phyloP scores from a whole-genome alignment of 78 protist genomes.

The Dictyostelium brefeldianum region DNA sequence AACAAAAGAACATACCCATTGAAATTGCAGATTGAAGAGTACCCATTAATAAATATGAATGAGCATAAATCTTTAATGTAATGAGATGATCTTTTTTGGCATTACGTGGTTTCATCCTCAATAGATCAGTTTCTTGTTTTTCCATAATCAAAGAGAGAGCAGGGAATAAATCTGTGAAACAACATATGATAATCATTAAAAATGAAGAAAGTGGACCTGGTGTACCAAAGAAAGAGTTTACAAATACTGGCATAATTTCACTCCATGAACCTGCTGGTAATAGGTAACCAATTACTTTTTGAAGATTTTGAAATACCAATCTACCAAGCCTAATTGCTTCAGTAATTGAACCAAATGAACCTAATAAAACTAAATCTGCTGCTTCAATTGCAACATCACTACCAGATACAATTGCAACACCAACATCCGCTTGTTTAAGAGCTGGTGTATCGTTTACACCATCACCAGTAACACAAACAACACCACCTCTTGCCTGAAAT shows the following conservation, averaged over 20 bases:
- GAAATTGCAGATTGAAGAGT: slow-evolving; percentile 43
- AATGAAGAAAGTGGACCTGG: slow-evolving; percentile 92
- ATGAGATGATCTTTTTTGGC: slow-evolving; percentile 36
- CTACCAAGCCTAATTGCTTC: slow-evolving; percentile 97
- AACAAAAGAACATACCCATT: slow-evolving; percentile 37
- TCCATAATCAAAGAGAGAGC: slow-evolving; percentile 82
- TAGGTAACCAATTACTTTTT: slow-evolving; percentile 51
- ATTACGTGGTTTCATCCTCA: slow-evolving; percentile 47
- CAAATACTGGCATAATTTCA: slow-evolving; percentile 93
- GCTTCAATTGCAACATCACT: slow-evolving; percentile 90
- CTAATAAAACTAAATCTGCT: slow-evolving; percentile 93
- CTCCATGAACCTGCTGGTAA: slow-evolving; percentile 89
- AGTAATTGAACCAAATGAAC: slow-evolving; percentile 94
- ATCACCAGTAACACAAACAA: slow-evolving; percentile 98
- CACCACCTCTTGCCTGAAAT: slow-evolving; percentile 82
- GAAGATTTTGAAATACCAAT: slow-evolving; percentile 4
- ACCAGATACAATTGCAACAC: slow-evolving; percentile 98
- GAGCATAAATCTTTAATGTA: slow-evolving; percentile 13
- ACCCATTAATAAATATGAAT: slow-evolving; percentile 59
- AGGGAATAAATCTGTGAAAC: slow-evolving; percentile 94
- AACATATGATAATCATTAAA: slow-evolving; percentile 87
- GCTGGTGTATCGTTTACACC: slow-evolving; percentile 99
- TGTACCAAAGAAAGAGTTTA: slow-evolving; percentile 83
- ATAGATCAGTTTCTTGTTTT: slow-evolving; percentile 27
- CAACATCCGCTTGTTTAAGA: slow-evolving; percentile 95